phyloP scores from a whole-genome alignment of 192 early-diverging fungal species.

The Bifiguratus adelaidae region DNA sequence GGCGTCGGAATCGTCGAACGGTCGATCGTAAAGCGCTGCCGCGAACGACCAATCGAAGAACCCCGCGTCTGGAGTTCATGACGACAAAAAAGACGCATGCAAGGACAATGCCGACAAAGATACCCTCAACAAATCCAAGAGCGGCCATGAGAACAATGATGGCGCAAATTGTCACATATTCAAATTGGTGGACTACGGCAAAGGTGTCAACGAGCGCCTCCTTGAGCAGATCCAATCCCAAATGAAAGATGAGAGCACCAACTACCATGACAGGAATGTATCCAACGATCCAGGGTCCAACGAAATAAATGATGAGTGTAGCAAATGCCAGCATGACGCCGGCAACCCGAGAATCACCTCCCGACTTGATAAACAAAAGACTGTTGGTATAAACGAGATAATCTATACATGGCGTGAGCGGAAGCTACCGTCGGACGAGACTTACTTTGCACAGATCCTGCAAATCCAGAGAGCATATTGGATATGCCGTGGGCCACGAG shows the following conservation, averaged over 20 bases:
- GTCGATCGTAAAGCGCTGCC: conserved; percentile 68
- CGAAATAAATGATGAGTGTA: conserved; percentile 66
- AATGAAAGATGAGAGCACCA: conserved; percentile 90
- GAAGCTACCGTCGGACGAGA: background rate
- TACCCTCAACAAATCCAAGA: conserved; percentile 96
- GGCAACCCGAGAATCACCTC: conserved; percentile 78
- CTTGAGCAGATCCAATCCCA: conserved; percentile 88
- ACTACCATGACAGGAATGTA: conserved; percentile 94
- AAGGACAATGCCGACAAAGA: conserved; percentile 84
- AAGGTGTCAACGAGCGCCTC: conserved; percentile 86
- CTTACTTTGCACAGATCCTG: conserved; percentile 69
- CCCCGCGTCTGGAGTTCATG: conserved; percentile 48
- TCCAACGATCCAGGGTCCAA: conserved; percentile 77
- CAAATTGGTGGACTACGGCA: conserved; percentile 71
- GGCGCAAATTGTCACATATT: conserved; percentile 80
- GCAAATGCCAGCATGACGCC: conserved; percentile 72
- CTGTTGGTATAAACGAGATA: conserved; percentile 92
- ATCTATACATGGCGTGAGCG: conserved; percentile 28
- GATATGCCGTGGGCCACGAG: conserved; percentile 87
- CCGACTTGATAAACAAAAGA: conserved; percentile 85
- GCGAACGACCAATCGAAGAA: conserved; percentile 54
- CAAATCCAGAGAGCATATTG: conserved; percentile 72
- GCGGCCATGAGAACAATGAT: conserved; percentile 84
- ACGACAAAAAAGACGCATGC: conserved; percentile 95
- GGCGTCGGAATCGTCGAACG: conserved; percentile 79